Evolutionary conservation across 2,329 filamentous ascomycete genomes (phyloP), one percentile per base, ranked within the genome.

Genomic region (Ophiocordyceps camponoti-saundersi): DNA sequence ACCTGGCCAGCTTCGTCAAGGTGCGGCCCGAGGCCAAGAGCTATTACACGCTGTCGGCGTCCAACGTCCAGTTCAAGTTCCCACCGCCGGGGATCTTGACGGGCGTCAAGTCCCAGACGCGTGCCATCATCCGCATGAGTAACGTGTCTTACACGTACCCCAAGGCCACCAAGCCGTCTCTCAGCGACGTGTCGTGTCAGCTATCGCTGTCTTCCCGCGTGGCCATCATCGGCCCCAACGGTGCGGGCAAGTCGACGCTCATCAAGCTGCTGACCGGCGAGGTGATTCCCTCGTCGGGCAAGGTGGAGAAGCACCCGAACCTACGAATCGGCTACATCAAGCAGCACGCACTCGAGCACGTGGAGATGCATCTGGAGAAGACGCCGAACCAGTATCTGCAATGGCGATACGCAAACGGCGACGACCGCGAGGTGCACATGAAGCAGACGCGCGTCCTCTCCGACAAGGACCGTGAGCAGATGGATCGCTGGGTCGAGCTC

Each of bases 261-360:
- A 95, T 98, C 70, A 98, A 98, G 72, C 74, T 98, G 50, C 74
- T 98, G 49, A 98, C 92, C 12, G 92, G 90, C 55, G 92, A 96
- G 65, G 79, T 81, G 20, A 82, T 95, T 53, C 92, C 86, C 16
- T 83, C 83, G 51, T 66, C 67, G 20, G 92, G 92, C 52, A 86
- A 80, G 61, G 92, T 98, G 22, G 89, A 96, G 73, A 96, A 96
- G 73, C 92, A 98, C 64, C 92, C 92, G 55, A 98, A 98, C 65
- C 69, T 98, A 59, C 89, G 92, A 73, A 95, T 98, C 57, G 92
- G 92, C 47, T 98, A 98, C 72, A 96, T 98, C 71, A 96, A 96
- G 72, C 92, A 98, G 71, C 92, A 98, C 65, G 92, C 92, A 42
- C 75, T 98, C 13, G 92, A 98, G 72, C 92, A 98, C 77, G 92